Evolutionary conservation across 2,329 filamentous ascomycete genomes (phyloP).

Genomic region (Fusarium albosuccineum): DNA sequence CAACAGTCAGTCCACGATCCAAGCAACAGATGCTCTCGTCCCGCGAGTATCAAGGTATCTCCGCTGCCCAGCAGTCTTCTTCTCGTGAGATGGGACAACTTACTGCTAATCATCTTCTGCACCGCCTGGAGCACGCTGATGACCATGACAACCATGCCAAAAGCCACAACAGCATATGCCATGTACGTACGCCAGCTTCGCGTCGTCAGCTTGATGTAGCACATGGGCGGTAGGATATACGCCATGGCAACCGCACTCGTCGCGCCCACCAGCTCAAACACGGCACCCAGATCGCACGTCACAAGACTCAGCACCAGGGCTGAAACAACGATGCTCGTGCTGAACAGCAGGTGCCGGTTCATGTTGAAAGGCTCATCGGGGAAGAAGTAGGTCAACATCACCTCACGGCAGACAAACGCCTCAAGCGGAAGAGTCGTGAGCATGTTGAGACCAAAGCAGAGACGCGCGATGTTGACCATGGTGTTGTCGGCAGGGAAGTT

Average conservation of each 20-base stretch:
- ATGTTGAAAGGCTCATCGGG: slow-evolving; percentile 81
- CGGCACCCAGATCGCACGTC: slow-evolving; percentile 92
- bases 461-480: slow-evolving; percentile 93
- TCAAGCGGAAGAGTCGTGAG: slow-evolving; percentile 95
- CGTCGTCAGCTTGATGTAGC: slow-evolving; percentile 92
- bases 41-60: background rate
- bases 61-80: background rate
- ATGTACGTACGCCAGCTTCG: slow-evolving; percentile 80
- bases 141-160: slow-evolving; percentile 83
- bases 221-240: slow-evolving; percentile 94
- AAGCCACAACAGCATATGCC: slow-evolving; percentile 78
- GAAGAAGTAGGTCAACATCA: slow-evolving; percentile 89
- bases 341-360: slow-evolving; percentile 88
- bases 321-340: slow-evolving; percentile 81
- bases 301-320: slow-evolving; percentile 83
- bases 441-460: slow-evolving; percentile 99
- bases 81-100: slow-evolving; percentile 7
- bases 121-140: slow-evolving; percentile 83
- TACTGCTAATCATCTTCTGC: slow-evolving; percentile 72
- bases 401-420: slow-evolving; percentile 96
- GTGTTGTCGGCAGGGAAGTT: slow-evolving; percentile 93
- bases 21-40: background rate
- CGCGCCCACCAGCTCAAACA: slow-evolving; percentile 96
- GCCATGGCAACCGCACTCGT: slow-evolving; percentile 94
- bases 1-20: slow-evolving; percentile 28